Base-by-base conservation (phyloP, 2,329 filamentous ascomycete species). In the Talaromyces atroroseus region DNA sequence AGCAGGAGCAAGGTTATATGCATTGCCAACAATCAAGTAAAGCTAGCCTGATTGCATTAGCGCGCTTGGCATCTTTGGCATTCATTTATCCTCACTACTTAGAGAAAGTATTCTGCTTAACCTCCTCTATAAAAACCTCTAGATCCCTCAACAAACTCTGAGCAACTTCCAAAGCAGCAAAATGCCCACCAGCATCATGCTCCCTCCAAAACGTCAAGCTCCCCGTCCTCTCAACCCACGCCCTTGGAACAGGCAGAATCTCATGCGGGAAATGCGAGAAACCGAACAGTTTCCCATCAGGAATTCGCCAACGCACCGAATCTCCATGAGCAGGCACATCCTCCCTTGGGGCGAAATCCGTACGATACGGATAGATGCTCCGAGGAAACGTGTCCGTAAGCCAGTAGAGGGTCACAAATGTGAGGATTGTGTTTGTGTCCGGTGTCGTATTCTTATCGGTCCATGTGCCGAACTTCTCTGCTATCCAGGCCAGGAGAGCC, bases 181-280 rank as follows among this genome's bases (percentile, higher is more conserved):
- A 83, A 66, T 83, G 81, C 0, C 82, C 81, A 16, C 81, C 81
- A 62, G 65, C 64, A 11, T 68, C 52, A 62, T 75, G 69, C 12
- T 66, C 52, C n/a, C 60, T 65, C 58, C 63, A 73, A 24, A 66
- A 74, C 0, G 73, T 68, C 14, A 78, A 46, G 23, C 75, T 69
- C 8, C 69, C 67, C 1, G 66, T 74, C 18, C 63, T 68, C 36
- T 68, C 68, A 0, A 68, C 65, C 68, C 68, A 71, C 5, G 65
- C 61, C 64, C 63, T 67, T 0, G 78, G 77, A 1, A 75, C 55
- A 0, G 72, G 67, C 1, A 66, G 59, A 16, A 80, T 60, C 46
- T 81, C 78, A 16, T 64, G 65, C 0, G 74, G 73, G 57, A 80
- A 82, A 12, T 64, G 68, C 1, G 74, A 78, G 57, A 71, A 79